Percentiles rank a stretch among this genome's conserved stretches.
Conservation (phyloP, 2,329 filamentous ascomycete genomes). For the Cordyceps cicadae region DNA sequence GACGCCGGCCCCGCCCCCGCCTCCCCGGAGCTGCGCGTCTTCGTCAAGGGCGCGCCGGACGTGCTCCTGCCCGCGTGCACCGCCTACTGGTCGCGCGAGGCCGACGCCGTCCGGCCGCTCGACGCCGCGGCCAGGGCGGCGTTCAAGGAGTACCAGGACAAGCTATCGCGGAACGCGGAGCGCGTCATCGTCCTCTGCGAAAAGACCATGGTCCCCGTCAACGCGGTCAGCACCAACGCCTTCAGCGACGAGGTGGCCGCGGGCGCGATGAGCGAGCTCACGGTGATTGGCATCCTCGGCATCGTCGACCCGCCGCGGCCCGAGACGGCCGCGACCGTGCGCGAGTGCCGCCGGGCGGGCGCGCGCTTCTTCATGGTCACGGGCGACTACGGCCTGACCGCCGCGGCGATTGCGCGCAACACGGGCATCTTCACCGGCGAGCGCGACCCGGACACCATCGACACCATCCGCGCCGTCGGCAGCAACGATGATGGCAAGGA, state of each 20-base stretch:
- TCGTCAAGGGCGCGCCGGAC: constrained; percentile 47
- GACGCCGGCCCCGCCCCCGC: neutral
- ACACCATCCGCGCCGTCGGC: constrained; percentile 15
- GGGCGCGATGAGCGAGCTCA: constrained; percentile 33
- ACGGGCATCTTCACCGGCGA: constrained; percentile 52
- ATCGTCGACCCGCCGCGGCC: constrained; percentile 39
- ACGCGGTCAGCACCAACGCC: constrained; percentile 31
- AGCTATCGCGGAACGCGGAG: constrained; percentile 33
- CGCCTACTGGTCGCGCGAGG: constrained; percentile 26
- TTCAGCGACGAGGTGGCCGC: constrained; percentile 42
- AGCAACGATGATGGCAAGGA: too few relatives aligned
- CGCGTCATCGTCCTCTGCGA: constrained; percentile 36
- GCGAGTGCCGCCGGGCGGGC: constrained; percentile 35
- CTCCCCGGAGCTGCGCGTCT: constrained; percentile 30
- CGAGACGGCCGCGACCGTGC: constrained; percentile 33
- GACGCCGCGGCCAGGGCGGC: constrained; percentile 24
- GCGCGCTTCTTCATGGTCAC: constrained; percentile 42
- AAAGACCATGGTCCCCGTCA: constrained; percentile 23
- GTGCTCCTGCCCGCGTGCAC: constrained; percentile 34
- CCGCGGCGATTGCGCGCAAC: constrained; percentile 56
- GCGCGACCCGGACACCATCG: constrained; percentile 33
- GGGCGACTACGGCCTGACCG: constrained; percentile 45
- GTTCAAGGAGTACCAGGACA: constrained; percentile 30
- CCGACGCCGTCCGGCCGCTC: constrained; percentile 26
- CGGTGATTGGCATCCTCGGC: constrained; percentile 43